Evolutionary conservation across 2,329 filamentous ascomycete species (phyloP), one percentile per base, ranked within the genome.

Genomic region (Claviceps digitariae): DNA sequence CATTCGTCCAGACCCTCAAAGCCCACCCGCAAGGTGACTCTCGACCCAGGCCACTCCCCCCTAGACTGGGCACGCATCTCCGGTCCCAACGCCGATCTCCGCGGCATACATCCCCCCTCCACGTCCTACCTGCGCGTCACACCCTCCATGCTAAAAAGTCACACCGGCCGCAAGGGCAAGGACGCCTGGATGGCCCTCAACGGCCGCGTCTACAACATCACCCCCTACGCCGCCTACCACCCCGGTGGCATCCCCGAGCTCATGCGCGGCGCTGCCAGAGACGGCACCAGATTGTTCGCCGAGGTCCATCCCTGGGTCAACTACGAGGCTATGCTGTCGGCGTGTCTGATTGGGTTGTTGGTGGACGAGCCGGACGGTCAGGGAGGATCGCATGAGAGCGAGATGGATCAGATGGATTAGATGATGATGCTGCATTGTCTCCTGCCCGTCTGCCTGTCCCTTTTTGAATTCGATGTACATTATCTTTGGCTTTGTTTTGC

Each of bases 181-280:
- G 87, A 95, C 62, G 89, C 90, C 0, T 98, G 93, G 93, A 94
- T 86, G 56, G 87, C 82, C 1, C 84, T 95, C 56, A 85, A 88
- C 56, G 90, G 91, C 1, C 86, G 87, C 62, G 91, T 97, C 29
- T 98, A 97, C 71, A 97, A 97, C 63, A 84, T 98, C 54, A 85
- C 84, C 0, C 89, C 91, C 0, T 98, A 97, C 65, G 66, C 90
- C 38, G 83, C 86, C 1, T 98, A 90, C 65, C 93, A 98, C 66
- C 93, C 93, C 0, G 93, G 93, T 23, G 93, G 87, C 9, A 80
- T 84, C 60, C 81, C 82, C 4, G 87, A 94, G 69, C 67, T 93
- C 57, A 68, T 86, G 66, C 72, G 79, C 34, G 76, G 74, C 36
- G 83, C 83, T 0, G 83, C 75, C 0, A 70, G 75, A 54, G 82